phyloP scores from a whole-genome alignment of 2,329 filamentous ascomycete species.

The Pestalotiopsis fici region DNA sequence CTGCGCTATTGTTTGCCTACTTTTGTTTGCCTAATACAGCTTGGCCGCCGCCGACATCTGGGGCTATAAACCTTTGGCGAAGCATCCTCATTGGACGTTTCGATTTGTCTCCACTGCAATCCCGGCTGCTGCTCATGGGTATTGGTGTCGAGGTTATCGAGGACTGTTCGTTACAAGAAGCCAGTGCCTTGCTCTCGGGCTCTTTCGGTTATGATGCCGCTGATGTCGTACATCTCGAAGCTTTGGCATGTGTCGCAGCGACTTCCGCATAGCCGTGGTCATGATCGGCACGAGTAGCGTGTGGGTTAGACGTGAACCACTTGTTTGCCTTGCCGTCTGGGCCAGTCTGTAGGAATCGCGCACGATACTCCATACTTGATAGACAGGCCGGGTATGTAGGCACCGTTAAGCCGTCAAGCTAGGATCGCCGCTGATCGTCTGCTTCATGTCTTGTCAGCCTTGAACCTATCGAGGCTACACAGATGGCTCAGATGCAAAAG shows the following conservation, averaged over 20 bases:
- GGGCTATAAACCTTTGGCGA: not conserved
- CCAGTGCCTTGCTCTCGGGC: too few species aligned
- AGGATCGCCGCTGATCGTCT: not conserved
- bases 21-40: not conserved
- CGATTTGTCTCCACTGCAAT: not conserved
- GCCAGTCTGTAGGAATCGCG: not conserved
- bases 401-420: not conserved
- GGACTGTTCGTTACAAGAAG: too few species aligned
- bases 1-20: not conserved
- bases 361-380: not conserved
- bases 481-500: not conserved
- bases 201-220: too few species aligned
- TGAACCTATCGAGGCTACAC: not conserved
- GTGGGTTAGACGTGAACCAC: not conserved
- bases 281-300: not conserved
- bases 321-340: not conserved
- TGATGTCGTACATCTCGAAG: too few species aligned
- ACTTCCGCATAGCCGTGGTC: not conserved
- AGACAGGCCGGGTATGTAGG: not conserved
- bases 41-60: not conserved
- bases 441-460: not conserved
- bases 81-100: not conserved
- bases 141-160: too few species aligned
- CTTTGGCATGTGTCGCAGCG: not conserved
- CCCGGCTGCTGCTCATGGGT: too few species aligned